Base-by-base conservation (phyloP, 176 grass and related monocot genomes). In the Avena sativa region DNA sequence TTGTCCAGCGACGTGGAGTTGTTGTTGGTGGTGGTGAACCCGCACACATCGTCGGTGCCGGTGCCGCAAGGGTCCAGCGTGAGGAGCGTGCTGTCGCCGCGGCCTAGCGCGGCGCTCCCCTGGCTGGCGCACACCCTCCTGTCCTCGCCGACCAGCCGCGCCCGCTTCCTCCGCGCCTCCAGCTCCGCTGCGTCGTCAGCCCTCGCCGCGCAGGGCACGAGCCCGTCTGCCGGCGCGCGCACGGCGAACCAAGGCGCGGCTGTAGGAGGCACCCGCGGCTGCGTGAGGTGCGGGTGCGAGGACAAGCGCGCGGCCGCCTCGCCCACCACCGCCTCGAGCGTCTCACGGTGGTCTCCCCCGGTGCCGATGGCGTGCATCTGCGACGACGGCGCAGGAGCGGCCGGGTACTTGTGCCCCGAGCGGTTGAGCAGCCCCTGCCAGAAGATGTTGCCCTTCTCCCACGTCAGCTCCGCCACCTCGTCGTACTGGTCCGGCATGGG, bases 401-500 rank as follows among this genome's bases (percentile, higher is more conserved):
- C 69, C 26, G 34, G 74, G 69, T 84, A 84, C 78, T 87, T 91
- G 20, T 81, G 70, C 68, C 46, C 40, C 19, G 86, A 71, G 16
- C 90, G 89, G 78, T 79, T 76, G 26, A 92, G 36, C 20, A 92
- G 89, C 19, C 92, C 92, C 76, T 94, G 97, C 34, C 89, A 87
- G 10, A 81, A 92, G 79, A 99, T 91, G 89, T 84, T 92, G 16
- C 97, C 92, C 87, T 99, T 94, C 78, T 93, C 83, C 92, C 94
- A 99, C 43, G 91, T 94, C 56, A 97, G 86, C 90, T 99, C 97
- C 14, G 94, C 92, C 32, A 99, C 86, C 46, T 99, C 94, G 49
- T 93, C 91, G 77, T 87, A 85, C 88, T 88, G 85, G 76, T 71
- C 85, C 74, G 91, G 59, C 83, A 71, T 75, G 16, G 83, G 84